Evolutionary conservation across 768 basidiomycete species (phyloP).

Genomic region (Collybia nuda): DNA sequence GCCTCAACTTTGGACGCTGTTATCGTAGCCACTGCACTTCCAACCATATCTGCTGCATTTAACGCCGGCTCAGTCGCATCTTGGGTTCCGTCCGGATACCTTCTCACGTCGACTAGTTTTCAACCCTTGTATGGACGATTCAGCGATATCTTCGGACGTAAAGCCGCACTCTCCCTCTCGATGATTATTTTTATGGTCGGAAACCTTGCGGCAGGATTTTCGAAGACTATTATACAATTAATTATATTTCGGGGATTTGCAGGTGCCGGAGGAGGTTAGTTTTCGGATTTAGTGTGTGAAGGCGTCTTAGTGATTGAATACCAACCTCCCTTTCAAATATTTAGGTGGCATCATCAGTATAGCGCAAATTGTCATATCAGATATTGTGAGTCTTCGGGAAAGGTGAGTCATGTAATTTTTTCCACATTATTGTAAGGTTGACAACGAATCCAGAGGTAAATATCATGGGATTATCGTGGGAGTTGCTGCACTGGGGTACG

Average conservation of each 20-base stretch:
- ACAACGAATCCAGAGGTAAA: slow-evolving; percentile 49
- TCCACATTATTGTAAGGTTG: background rate
- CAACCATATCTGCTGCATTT: slow-evolving; percentile 66
- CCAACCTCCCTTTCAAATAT: background rate
- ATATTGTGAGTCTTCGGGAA: slow-evolving; percentile 69
- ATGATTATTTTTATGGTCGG: slow-evolving; percentile 68
- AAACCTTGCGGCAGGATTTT: slow-evolving; percentile 65
- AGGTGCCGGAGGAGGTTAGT: slow-evolving; percentile 61
- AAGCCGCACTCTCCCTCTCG: slow-evolving; percentile 53
- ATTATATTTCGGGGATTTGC: slow-evolving; percentile 71
- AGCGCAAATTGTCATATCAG: slow-evolving; percentile 70
- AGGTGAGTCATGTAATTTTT: slow-evolving; percentile 33
- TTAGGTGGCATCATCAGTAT: slow-evolving; percentile 64
- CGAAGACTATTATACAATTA: slow-evolving; percentile 61
- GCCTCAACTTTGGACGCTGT: slow-evolving; percentile 70
- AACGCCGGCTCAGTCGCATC: slow-evolving; percentile 61
- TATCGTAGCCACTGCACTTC: slow-evolving; percentile 73
- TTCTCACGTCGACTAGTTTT: slow-evolving; percentile 65
- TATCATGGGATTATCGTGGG: slow-evolving; percentile 75
- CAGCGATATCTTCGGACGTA: slow-evolving; percentile 69
- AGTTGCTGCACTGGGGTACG: slow-evolving; percentile 56
- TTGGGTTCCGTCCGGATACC: slow-evolving; percentile 75
- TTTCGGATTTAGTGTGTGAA: background rate
- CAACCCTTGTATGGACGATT: slow-evolving; percentile 63
- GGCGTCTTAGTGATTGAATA: background rate